phyloP scores from a whole-genome alignment of 2,329 filamentous ascomycete genomes.

The Ascochyta viciae-villosae region DNA sequence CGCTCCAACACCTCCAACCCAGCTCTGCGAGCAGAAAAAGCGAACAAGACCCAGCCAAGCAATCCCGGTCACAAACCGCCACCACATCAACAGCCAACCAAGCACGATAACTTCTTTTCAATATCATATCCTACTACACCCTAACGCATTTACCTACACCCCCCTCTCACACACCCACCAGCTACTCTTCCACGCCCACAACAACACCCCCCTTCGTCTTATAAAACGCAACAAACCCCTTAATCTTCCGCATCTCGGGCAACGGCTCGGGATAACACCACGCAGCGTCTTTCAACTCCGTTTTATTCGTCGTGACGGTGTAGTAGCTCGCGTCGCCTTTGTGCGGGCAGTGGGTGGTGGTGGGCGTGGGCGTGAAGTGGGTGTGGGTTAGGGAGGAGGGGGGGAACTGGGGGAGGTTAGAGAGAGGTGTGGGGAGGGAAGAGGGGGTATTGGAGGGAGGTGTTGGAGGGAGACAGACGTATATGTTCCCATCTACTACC shows the following conservation, averaged over 20 bases:
- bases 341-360: conserved; percentile 62
- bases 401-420: conserved; percentile 34
- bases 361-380: conserved; percentile 55
- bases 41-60: too few relatives aligned
- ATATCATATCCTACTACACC: not conserved
- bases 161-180: too few relatives aligned
- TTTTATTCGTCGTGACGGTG: conserved; percentile 58
- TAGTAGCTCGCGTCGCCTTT: conserved; percentile 67
- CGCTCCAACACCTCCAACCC: not conserved
- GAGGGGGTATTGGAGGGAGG: not conserved
- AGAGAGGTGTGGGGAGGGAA: not conserved
- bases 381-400: conserved; percentile 54
- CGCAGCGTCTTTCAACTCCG: conserved; percentile 60
- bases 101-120: too few relatives aligned
- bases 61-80: too few relatives aligned
- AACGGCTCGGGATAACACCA: conserved; percentile 66
- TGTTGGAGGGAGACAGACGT: conserved; percentile 44
- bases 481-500: conserved; percentile 66
- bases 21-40: not conserved
- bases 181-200: conserved; percentile 22
- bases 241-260: conserved; percentile 59
- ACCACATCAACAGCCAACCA: too few relatives aligned
- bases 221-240: conserved; percentile 66
- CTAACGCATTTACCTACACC: not conserved
- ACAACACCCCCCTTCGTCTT: conserved; percentile 42